Percentiles rank a stretch among this genome's conserved stretches.
phyloP scores from a whole-genome alignment of 177 flowering plant species.

The Vitis hybrid region DNA sequence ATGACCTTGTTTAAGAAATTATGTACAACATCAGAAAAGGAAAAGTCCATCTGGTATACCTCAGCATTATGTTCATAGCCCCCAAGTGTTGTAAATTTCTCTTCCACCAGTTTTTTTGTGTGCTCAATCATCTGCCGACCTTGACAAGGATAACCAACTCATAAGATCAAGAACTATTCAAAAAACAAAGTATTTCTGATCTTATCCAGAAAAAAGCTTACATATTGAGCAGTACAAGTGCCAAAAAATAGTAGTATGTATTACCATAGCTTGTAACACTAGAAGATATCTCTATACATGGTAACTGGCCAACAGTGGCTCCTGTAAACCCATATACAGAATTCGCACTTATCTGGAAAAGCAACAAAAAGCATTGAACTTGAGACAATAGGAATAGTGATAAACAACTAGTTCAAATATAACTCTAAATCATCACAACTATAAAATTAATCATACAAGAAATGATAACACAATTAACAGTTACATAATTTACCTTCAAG shows the following conservation, averaged over 20 bases:
- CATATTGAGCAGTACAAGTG: too few species aligned
- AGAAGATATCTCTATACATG: conserved; percentile 96
- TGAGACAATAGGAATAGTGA: background rate
- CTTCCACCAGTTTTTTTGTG: conserved; percentile 92
- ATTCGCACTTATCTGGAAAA: conserved; percentile 91
- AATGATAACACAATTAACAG: background rate
- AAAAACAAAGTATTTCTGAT: background rate
- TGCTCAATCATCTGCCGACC: conserved; percentile 99
- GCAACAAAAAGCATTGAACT: conserved; percentile 4
- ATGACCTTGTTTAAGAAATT: background rate
- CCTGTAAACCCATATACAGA: conserved; percentile 99
- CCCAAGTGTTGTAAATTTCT: conserved; percentile 67
- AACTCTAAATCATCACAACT: background rate
- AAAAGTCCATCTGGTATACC: conserved; percentile 36
- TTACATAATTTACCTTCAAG: conserved; percentile 56
- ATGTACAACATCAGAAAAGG: background rate
- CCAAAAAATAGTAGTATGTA: background rate
- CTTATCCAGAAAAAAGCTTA: background rate
- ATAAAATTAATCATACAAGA: background rate
- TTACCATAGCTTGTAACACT: conserved; percentile 99
- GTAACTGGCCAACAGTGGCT: conserved; percentile 94
- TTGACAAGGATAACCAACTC: conserved; percentile 22
- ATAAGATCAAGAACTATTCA: conserved; percentile 4
- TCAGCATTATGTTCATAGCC: conserved; percentile 95
- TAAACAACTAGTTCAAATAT: background rate